A percentile compares a stretch with the other conserved stretches of the same genome.
phyloP scores from a whole-genome alignment of 73 alveolate genomes.

The Tetrahymena borealis region DNA sequence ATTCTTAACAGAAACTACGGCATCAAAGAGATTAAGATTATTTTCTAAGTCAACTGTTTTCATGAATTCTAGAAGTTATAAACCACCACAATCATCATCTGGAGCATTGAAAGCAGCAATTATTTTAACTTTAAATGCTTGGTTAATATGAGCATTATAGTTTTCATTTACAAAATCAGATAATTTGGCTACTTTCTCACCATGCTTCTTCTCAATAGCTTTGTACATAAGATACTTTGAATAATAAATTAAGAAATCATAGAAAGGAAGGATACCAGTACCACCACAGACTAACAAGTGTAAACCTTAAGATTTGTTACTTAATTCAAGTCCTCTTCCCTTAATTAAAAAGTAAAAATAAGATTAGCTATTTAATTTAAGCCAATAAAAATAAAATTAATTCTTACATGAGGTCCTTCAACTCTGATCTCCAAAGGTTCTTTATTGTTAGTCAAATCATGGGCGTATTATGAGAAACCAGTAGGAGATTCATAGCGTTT shows the following conservation, averaged over 20 bases:
- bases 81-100: slow-evolving; percentile 35
- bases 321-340: slow-evolving; percentile 41
- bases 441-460: not conserved
- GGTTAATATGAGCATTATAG: not conserved
- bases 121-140: not conserved
- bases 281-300: slow-evolving; percentile 22
- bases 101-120: not conserved
- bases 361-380: too few species aligned
- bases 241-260: slow-evolving; percentile 19
- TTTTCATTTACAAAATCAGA: not conserved
- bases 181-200: not conserved
- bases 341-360: not conserved
- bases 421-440: not conserved
- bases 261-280: slow-evolving; percentile 33
- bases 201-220: not conserved
- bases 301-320: not conserved
- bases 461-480: not conserved
- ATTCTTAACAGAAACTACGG: not conserved
- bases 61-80: slow-evolving; percentile 1
- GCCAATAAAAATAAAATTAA: too few species aligned
- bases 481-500: not conserved
- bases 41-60: not conserved
- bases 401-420: not conserved
- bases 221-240: not conserved
- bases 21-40: slow-evolving; percentile 9